phyloP scores from a whole-genome alignment of 139 green algal genomes.

The Auxenochlorella pyrenoidosa region DNA sequence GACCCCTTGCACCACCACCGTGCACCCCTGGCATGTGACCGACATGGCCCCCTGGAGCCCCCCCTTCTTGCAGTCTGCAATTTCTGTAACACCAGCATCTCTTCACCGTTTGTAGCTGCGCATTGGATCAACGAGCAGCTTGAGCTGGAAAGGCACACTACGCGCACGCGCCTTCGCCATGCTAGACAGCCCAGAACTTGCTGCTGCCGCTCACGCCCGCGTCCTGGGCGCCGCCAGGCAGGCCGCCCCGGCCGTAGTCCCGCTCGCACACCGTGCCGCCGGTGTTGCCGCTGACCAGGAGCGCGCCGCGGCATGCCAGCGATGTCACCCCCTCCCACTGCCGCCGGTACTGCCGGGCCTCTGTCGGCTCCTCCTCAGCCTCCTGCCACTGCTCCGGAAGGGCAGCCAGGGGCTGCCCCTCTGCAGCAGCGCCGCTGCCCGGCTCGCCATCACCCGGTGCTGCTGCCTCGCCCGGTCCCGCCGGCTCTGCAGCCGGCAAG shows the following conservation, averaged over 20 bases:
- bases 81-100: no score
- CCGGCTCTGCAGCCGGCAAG: background rate
- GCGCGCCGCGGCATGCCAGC: slow-evolving; percentile 20
- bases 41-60: no score
- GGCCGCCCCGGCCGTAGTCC: slow-evolving; percentile 24
- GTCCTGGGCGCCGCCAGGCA: background rate
- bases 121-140: background rate
- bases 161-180: background rate
- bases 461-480: no score
- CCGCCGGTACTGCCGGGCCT: background rate
- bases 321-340: slow-evolving; percentile 36
- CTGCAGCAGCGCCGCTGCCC: background rate
- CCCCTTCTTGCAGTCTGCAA: no score
- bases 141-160: background rate
- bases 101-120: no score
- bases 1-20: no score
- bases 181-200: slow-evolving; percentile 13
- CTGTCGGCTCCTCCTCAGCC: background rate
- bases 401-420: background rate
- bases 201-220: background rate
- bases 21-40: no score
- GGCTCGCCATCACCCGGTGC: no score
- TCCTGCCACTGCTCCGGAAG: background rate
- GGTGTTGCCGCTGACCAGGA: slow-evolving; percentile 28
- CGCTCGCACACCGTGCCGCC: slow-evolving; percentile 26